A percentile compares a stretch with the other conserved stretches of the same genome.
These are phyloP conservation scores for Calonectria hawksworthii DNA, from an alignment of 2,329 filamentous ascomycete genomes.

Conservation along the genomic window DNA sequence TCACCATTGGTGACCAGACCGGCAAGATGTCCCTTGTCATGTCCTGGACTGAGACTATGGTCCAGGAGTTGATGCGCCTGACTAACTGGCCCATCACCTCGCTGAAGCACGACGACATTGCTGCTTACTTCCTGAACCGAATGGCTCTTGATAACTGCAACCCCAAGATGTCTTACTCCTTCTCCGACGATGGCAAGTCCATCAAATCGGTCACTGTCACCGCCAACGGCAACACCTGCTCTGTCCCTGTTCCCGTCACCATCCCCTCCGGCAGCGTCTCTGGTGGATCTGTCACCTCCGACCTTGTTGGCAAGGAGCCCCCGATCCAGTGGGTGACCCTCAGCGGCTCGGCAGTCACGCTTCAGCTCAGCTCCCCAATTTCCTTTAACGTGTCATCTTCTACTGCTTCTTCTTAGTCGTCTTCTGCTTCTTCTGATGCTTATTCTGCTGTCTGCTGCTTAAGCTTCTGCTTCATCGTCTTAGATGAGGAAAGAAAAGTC, in stretches of 20 bases:
- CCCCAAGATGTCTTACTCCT: constrained; percentile 30
- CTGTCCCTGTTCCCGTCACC: constrained; percentile 30
- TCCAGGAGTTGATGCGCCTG: constrained; percentile 34
- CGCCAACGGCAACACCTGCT: constrained; percentile 28
- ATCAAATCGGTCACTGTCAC: constrained; percentile 25
- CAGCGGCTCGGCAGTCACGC: constrained; percentile 28
- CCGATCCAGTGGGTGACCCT: constrained; percentile 35
- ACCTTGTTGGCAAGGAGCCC: constrained; percentile 32
- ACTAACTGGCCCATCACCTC: constrained; percentile 34
- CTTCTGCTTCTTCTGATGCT: not conserved
- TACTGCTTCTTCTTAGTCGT: not conserved
- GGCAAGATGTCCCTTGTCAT: constrained; percentile 34
- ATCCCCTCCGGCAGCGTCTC: constrained; percentile 19
- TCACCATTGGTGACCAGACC: constrained; percentile 32
- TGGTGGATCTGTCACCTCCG: constrained; percentile 15
- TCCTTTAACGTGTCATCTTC: not conserved
- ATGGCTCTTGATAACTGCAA: constrained; percentile 31
- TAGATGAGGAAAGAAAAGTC: not conserved
- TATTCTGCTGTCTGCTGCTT: not conserved
- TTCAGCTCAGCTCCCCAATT: constrained; percentile 16
- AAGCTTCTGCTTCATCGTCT: not conserved
- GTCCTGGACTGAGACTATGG: constrained; percentile 35
- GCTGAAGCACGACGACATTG: constrained; percentile 35
- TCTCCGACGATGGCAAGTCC: constrained; percentile 20
- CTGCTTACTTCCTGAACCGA: constrained; percentile 33